A percentile compares a stretch with the other conserved stretches of the same genome.
These are phyloP conservation scores for Kodamaea lidongshanica DNA, from an alignment of 805 yeast genomes.

Conservation along the genomic window DNA sequence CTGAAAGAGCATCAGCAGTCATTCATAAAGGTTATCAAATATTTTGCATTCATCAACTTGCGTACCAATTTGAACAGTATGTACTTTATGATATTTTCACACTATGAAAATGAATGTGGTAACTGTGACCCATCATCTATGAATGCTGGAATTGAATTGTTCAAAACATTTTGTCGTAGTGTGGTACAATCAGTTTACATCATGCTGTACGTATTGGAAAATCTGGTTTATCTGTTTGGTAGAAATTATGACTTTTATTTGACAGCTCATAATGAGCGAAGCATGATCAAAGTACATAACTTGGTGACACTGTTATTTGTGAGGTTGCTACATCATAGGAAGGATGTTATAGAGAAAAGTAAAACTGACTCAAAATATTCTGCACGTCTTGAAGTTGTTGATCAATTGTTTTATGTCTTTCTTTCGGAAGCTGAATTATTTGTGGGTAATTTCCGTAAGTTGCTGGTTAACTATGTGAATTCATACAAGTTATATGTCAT, in stretches of 20 bases:
- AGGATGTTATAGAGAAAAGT: conserved; percentile 21
- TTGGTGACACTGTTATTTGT: conserved; percentile 35
- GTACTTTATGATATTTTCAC: conserved; percentile 36
- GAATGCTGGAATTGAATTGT: conserved; percentile 36
- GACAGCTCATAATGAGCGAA: conserved; percentile 32
- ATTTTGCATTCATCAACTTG: conserved; percentile 29
- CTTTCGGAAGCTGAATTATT: conserved; percentile 36
- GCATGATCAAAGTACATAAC: conserved; percentile 36
- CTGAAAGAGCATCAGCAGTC: conserved; percentile 23
- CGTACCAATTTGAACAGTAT: conserved; percentile 36
- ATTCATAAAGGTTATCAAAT: conserved; percentile 30
- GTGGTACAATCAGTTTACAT: conserved; percentile 39
- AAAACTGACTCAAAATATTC: conserved; percentile 11
- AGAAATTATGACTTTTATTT: conserved; percentile 32
- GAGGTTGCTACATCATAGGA: conserved; percentile 33
- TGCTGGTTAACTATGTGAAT: conserved; percentile 33
- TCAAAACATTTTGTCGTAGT: conserved; percentile 35
- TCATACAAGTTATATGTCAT: conserved; percentile 37
- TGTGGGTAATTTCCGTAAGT: conserved; percentile 36
- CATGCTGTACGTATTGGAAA: conserved; percentile 38
- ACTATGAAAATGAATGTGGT: conserved; percentile 31
- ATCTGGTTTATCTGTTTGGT: conserved; percentile 37
- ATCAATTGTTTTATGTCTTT: conserved; percentile 26
- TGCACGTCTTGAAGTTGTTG: conserved; percentile 26
- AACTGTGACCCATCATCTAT: conserved; percentile 24